Evolutionary conservation across 208 protist species (phyloP), one percentile per base, ranked within the genome.

Genomic region (Leishmania turanica): DNA sequence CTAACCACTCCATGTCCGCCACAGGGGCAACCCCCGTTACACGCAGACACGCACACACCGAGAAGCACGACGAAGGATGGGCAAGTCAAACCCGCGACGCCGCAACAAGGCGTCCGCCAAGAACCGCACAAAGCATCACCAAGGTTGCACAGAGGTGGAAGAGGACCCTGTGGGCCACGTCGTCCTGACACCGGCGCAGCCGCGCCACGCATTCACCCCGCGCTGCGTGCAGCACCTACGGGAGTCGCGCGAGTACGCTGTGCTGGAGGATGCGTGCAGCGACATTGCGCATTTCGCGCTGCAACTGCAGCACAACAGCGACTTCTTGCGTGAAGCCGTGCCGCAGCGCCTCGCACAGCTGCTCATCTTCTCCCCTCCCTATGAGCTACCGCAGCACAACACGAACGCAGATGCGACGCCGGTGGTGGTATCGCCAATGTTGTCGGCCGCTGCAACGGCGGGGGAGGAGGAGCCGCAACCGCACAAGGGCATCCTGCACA

Each of bases 261-360:
- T 80, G 15, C 70, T 95, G 24, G 90, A 92, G 78, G 92, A 95
- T 21, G 90, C 85, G 47, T 93, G 90, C 76, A 75, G 66, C 27
- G 90, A 95, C 76, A 64, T 93, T 9, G 76, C 85, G 0, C 58
- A 85, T 64, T 95, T 93, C 71, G 81, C 87, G 0, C 84, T 91
- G 34, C 84, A 91, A 37, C 81, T 82, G 9, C 72, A 60, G 60
- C 80, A 84, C 64, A 89, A 93, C 82, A 78, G 70, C 1, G 66
- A 71, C n/a, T 85, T 95, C 31, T 1, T 92, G 21, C 31, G 51
- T 24, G 81, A 72, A 11, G 81, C 54, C 19, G 92, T 95, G 15
- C 90, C 87, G 37, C 84, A 90, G 78, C 82, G 87, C 13, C 82
- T 95, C 51, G 84, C 85, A 24, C 83, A 92, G 79, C 79, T 95